A percentile compares a stretch with the other conserved stretches of the same genome.
These are phyloP conservation scores for Aspergillus brunneoviolaceus DNA, from an alignment of 2,329 filamentous ascomycete genomes.

Conservation along the genomic window DNA sequence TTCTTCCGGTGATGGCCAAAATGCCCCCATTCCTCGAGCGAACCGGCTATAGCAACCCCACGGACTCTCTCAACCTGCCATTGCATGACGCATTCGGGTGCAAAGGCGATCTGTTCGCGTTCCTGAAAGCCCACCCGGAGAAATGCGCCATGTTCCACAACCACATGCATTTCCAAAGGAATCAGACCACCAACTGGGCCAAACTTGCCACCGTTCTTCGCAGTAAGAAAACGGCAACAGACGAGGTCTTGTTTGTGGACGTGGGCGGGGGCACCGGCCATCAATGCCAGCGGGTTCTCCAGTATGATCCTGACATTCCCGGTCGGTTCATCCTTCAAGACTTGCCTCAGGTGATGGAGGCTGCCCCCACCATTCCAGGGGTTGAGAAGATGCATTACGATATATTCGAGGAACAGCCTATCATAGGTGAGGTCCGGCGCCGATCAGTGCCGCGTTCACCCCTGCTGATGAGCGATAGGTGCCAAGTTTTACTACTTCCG, in stretches of 20 bases:
- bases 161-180: not conserved
- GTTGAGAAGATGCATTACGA: slow-evolving; percentile 16
- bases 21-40: too few species aligned
- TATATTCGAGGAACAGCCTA: slow-evolving; percentile 12
- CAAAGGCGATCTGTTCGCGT: too few species aligned
- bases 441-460: not conserved
- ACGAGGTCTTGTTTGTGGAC: slow-evolving; percentile 9
- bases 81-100: too few species aligned
- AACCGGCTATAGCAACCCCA: too few species aligned
- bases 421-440: slow-evolving; percentile 1
- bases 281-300: not conserved
- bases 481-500: slow-evolving; percentile 17
- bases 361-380: not conserved
- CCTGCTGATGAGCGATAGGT: not conserved
- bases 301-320: not conserved
- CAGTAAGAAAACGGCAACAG: not conserved
- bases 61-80: too few species aligned
- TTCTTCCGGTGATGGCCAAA: too few species aligned
- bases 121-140: too few species aligned
- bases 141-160: too few species aligned
- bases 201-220: not conserved
- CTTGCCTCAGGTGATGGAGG: not conserved
- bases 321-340: slow-evolving; percentile 13
- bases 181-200: not conserved
- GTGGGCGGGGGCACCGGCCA: slow-evolving; percentile 12